phyloP scores from a whole-genome alignment of 768 basidiomycete genomes.

The Lactifluus piperatus region DNA sequence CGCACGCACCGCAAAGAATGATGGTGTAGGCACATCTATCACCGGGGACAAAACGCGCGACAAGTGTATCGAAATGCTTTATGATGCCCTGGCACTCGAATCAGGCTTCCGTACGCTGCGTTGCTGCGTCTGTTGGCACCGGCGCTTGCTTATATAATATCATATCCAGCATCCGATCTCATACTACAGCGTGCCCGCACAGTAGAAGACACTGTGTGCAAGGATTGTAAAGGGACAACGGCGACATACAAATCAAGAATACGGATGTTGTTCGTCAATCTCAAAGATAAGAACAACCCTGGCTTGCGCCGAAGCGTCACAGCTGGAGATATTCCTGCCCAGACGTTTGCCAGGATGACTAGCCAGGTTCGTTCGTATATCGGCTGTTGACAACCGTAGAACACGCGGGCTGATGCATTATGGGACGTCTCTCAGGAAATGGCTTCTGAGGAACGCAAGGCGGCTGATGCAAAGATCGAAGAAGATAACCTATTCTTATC shows the following conservation, averaged over 20 bases:
- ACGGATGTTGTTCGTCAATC: conserved; percentile 81
- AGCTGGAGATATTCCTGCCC: conserved; percentile 63
- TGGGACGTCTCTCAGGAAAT: conserved; percentile 56
- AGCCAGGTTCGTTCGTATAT: conserved; percentile 49
- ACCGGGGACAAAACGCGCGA: conserved; percentile 73
- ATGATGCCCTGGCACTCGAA: conserved; percentile 83
- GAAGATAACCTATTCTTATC: conserved; percentile 87
- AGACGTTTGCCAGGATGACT: conserved; percentile 69
- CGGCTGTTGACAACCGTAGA: background rate
- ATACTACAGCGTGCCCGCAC: conserved; percentile 57
- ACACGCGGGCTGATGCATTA: background rate
- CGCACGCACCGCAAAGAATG: conserved; percentile 55
- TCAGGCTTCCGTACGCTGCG: conserved; percentile 73
- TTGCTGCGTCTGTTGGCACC: background rate
- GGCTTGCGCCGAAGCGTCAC: conserved; percentile 77
- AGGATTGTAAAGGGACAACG: conserved; percentile 35
- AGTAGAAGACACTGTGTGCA: conserved; percentile 60
- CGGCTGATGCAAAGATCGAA: conserved; percentile 71
- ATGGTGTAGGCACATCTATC: conserved; percentile 48
- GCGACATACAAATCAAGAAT: conserved; percentile 67
- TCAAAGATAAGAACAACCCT: conserved; percentile 94
- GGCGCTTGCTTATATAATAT: background rate
- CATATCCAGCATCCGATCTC: conserved; percentile 51
- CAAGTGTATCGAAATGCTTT: conserved; percentile 82
- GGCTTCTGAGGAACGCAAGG: conserved; percentile 88